Percentiles rank a stretch among this genome's conserved stretches.
Evolutionary conservation across 208 protist species (phyloP).

Genomic region (Strigomonas oncopelti): DNA sequence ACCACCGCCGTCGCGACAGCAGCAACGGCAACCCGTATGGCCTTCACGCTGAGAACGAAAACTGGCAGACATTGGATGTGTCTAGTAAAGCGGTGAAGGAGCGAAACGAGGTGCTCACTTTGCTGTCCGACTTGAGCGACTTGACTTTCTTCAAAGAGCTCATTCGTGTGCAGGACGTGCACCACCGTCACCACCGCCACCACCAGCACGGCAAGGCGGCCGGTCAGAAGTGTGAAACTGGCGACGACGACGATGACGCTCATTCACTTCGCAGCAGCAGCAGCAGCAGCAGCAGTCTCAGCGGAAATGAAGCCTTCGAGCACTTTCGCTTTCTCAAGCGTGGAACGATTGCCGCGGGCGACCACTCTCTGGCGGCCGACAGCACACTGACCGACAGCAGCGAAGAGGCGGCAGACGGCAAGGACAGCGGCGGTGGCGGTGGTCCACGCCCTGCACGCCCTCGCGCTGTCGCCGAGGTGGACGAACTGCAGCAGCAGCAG

Average conservation of each 20-base stretch:
- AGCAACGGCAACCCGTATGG: too few species aligned
- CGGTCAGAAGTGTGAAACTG: too few species aligned
- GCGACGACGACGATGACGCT: not conserved
- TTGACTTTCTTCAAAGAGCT: not conserved
- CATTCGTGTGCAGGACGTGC: not conserved
- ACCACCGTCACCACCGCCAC: not conserved
- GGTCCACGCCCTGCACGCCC: too few species aligned
- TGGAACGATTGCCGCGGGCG: not conserved
- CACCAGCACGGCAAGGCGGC: too few species aligned
- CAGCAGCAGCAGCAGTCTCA: not conserved
- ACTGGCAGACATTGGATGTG: too few species aligned
- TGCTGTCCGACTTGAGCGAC: not conserved
- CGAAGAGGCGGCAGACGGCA: too few species aligned
- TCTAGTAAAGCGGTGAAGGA: not conserved
- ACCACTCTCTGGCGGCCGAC: too few species aligned
- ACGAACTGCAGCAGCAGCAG: not conserved
- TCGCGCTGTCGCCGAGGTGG: too few species aligned
- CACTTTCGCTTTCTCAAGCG: not conserved
- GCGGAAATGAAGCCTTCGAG: not conserved
- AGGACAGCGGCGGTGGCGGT: too few species aligned
- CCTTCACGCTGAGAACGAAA: too few species aligned
- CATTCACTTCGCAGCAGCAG: not conserved
- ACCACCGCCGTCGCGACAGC: too few species aligned
- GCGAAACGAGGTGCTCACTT: not conserved
- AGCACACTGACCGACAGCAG: too few species aligned